phyloP scores from a whole-genome alignment of 2,329 filamentous ascomycete genomes.

The Trichoderma sp. region DNA sequence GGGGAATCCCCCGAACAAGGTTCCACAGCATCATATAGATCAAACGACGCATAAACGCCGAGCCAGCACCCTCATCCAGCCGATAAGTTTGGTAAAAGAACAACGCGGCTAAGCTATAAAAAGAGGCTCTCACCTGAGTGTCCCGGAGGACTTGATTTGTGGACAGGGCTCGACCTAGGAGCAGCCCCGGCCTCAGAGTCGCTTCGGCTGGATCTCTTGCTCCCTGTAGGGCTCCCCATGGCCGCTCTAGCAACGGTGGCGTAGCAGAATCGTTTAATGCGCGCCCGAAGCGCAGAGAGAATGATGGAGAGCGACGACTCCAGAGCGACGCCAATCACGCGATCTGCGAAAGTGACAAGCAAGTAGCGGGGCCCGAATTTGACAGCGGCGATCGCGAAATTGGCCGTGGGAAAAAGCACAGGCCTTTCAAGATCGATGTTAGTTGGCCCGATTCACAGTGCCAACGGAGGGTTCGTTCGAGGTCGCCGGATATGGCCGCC shows the following conservation, averaged over 20 bases:
- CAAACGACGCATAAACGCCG: background rate
- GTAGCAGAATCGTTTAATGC: background rate
- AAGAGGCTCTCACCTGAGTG: constrained; percentile 9
- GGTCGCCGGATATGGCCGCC: background rate
- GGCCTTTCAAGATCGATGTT: background rate
- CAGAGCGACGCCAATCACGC: constrained; percentile 3
- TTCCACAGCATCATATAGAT: background rate
- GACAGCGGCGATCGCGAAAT: background rate
- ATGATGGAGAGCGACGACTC: background rate
- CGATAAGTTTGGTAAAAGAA: background rate
- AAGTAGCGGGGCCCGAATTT: background rate
- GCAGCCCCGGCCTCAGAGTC: constrained; percentile 16
- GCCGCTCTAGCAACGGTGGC: background rate
- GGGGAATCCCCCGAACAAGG: background rate
- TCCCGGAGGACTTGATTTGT: constrained; percentile 5
- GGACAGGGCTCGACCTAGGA: constrained; percentile 14
- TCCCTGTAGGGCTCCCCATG: constrained; percentile 25
- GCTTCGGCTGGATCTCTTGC: constrained; percentile 27
- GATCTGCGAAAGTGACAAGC: background rate
- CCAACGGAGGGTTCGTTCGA: background rate
- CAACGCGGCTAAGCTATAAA: background rate
- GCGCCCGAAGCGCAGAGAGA: background rate
- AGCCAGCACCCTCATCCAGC: background rate
- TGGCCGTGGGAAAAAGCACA: constrained; percentile 2
- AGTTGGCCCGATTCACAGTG: background rate